Conservation (phyloP, 139 green algal species). For the Astrephomene gubernaculifera region DNA sequence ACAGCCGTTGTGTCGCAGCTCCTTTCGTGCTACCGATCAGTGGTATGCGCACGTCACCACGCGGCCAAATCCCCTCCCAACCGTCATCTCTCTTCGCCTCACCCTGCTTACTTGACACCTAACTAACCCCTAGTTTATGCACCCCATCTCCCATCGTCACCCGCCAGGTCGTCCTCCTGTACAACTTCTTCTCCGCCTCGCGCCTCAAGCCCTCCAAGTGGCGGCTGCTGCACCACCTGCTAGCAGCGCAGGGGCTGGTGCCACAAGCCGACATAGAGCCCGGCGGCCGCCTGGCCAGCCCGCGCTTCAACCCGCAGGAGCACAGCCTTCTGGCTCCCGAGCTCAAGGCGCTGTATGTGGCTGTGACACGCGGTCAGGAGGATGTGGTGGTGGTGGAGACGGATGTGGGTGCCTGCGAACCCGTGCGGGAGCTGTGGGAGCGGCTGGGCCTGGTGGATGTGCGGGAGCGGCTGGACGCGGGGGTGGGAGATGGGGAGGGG, state of each 20-base stretch:
- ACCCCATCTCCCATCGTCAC: neutral
- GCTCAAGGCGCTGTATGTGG: slow-evolving; percentile 56
- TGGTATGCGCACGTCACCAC: neutral
- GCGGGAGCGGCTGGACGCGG: neutral
- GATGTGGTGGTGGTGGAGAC: slow-evolving; percentile 34
- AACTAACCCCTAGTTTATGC: neutral
- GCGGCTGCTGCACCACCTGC: slow-evolving; percentile 31
- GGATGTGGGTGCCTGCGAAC: neutral
- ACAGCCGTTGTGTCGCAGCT: too few species aligned
- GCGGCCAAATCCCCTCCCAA: neutral
- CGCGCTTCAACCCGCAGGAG: neutral
- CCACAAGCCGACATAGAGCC: neutral
- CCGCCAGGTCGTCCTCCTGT: slow-evolving; percentile 55
- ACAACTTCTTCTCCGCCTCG: slow-evolving; percentile 59
- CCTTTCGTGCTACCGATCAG: neutral
- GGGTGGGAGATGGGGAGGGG: neutral
- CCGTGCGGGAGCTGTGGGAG: neutral
- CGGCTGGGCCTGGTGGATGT: neutral
- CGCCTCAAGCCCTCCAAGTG: neutral
- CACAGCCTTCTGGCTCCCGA: slow-evolving; percentile 23
- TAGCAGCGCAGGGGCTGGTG: neutral
- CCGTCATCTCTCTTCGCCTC: neutral
- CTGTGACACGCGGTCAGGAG: slow-evolving; percentile 20
- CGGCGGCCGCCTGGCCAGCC: neutral
- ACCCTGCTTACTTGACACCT: neutral